These are phyloP conservation scores for Ilyonectria mors-panacis DNA, from an alignment of 2,329 filamentous ascomycete genomes.

Conservation along the genomic window DNA sequence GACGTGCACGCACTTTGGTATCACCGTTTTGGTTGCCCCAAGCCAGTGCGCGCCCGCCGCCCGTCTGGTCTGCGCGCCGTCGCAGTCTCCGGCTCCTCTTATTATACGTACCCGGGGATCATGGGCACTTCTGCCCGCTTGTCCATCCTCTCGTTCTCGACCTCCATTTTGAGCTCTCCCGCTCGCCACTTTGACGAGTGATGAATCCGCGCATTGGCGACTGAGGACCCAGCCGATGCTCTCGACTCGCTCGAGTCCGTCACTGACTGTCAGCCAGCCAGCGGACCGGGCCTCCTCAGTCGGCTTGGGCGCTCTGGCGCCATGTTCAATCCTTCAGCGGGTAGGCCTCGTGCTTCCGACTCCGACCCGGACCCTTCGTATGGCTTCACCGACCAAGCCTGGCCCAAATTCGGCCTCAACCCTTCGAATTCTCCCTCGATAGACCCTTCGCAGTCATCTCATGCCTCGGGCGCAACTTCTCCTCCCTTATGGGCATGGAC, in stretches of 20 bases:
- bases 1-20: slow-evolving; percentile 36
- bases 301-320: slow-evolving; percentile 52
- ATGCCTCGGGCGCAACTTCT: slow-evolving; percentile 48
- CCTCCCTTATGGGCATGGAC: slow-evolving; percentile 54
- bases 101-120: slow-evolving; percentile 51
- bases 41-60: slow-evolving; percentile 32
- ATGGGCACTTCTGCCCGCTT: slow-evolving; percentile 56
- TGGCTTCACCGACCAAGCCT: slow-evolving; percentile 53
- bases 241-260: slow-evolving; percentile 57
- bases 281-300: slow-evolving; percentile 52
- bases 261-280: slow-evolving; percentile 53
- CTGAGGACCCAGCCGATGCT: slow-evolving; percentile 55
- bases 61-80: slow-evolving; percentile 14
- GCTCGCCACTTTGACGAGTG: slow-evolving; percentile 54
- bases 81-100: slow-evolving; percentile 39
- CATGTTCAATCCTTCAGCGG: slow-evolving; percentile 56
- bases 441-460: slow-evolving; percentile 41
- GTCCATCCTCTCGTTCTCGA: slow-evolving; percentile 51
- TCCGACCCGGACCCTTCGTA: slow-evolving; percentile 47
- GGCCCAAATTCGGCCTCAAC: slow-evolving; percentile 51
- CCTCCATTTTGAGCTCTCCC: slow-evolving; percentile 51
- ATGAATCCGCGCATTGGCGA: slow-evolving; percentile 55
- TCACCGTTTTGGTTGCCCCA: slow-evolving; percentile 35
- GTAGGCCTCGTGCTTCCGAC: slow-evolving; percentile 51
- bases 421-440: slow-evolving; percentile 42